These are phyloP conservation scores for Cercospora brassicicola DNA, from an alignment of 2,329 filamentous ascomycete species.

Conservation along the genomic window DNA sequence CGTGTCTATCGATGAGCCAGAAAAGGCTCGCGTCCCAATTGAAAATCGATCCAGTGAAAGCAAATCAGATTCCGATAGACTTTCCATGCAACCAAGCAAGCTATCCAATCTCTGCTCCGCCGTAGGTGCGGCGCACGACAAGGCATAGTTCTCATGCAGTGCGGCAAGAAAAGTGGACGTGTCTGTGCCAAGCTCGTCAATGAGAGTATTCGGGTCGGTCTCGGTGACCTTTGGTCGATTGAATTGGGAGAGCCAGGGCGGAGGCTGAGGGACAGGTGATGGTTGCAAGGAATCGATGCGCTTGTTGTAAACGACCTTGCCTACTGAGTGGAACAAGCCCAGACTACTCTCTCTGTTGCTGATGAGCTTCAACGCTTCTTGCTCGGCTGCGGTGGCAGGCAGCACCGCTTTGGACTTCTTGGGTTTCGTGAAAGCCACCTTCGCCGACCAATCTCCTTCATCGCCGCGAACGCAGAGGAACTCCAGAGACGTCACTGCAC, in stretches of 20 bases:
- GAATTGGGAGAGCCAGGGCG: constrained; percentile 49
- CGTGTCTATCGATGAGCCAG: constrained; percentile 63
- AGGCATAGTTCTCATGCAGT: constrained; percentile 87
- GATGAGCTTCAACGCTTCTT: constrained; percentile 75
- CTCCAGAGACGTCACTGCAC: constrained; percentile 86
- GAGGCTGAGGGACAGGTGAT: constrained; percentile 44
- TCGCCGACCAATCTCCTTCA: constrained; percentile 71
- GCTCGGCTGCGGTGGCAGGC: constrained; percentile 72
- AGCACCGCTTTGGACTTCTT: constrained; percentile 62
- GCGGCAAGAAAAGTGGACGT: constrained; percentile 85
- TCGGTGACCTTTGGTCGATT: constrained; percentile 48
- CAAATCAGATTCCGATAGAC: constrained; percentile 83
- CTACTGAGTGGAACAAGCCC: constrained; percentile 93
- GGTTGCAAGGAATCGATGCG: constrained; percentile 59
- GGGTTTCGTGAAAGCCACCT: constrained; percentile 67
- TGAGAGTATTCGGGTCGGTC: constrained; percentile 63
- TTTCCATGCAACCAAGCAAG: constrained; percentile 80
- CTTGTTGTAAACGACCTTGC: constrained; percentile 96
- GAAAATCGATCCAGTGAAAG: constrained; percentile 73
- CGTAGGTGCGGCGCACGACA: constrained; percentile 70
- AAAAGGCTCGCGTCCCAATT: constrained; percentile 52
- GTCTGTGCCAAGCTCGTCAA: constrained; percentile 91
- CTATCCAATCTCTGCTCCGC: constrained; percentile 69
- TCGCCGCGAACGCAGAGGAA: constrained; percentile 87
- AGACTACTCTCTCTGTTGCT: constrained; percentile 85